These are phyloP conservation scores for Kwoniella botswanensis DNA, from an alignment of 768 basidiomycete species.

Conservation along the genomic window DNA sequence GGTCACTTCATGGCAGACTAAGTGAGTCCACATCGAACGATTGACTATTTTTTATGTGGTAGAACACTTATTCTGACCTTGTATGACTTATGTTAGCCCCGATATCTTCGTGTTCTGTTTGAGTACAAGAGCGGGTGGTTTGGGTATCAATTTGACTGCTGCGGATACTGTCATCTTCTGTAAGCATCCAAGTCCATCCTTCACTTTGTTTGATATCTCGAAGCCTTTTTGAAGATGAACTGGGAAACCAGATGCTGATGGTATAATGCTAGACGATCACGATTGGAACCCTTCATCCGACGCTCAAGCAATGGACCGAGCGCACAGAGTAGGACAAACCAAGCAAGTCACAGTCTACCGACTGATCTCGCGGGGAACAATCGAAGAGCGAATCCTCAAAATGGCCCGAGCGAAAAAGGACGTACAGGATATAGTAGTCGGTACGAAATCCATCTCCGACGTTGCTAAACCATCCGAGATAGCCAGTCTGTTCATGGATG, in stretches of 20 bases:
- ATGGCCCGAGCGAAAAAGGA: constrained; percentile 97
- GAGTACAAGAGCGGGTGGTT: constrained; percentile 91
- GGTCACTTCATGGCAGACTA: constrained; percentile 99
- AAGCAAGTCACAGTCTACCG: constrained; percentile 97
- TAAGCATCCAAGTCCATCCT: constrained; percentile 27
- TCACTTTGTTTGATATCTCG: too few relatives aligned
- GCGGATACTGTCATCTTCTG: constrained; percentile 94
- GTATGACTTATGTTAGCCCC: constrained; percentile 62
- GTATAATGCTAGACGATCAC: constrained; percentile 66
- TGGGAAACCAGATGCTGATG: too few relatives aligned
- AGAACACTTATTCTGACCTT: not conserved
- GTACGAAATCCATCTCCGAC: constrained; percentile 92
- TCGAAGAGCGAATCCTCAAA: constrained; percentile 91
- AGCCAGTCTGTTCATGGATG: constrained; percentile 89
- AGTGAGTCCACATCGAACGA: constrained; percentile 62
- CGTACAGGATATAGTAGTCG: constrained; percentile 98
- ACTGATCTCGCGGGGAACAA: constrained; percentile 70
- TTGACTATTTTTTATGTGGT: not conserved
- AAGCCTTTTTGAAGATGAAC: too few relatives aligned
- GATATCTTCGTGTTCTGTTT: constrained; percentile 89
- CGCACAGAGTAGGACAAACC: constrained; percentile 94
- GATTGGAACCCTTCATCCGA: constrained; percentile 98
- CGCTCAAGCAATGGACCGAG: constrained; percentile 97
- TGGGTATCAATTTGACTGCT: constrained; percentile 62
- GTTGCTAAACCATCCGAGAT: constrained; percentile 95